Conservation (phyloP, 768 basidiomycete species). For the Boletus pseudopeckii region DNA sequence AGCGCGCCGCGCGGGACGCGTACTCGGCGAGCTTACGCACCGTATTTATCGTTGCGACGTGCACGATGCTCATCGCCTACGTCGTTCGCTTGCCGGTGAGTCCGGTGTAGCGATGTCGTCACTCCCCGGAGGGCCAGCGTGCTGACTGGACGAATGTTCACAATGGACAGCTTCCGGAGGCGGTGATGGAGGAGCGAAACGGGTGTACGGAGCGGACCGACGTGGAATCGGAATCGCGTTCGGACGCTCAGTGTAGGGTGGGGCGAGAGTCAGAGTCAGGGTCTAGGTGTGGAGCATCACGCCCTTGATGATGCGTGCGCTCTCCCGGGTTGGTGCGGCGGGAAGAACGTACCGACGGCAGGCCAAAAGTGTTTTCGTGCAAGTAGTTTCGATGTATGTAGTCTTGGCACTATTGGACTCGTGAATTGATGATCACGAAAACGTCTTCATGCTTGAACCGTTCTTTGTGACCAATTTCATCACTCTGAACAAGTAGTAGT, state of each 20-base stretch:
- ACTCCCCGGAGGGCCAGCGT: background rate
- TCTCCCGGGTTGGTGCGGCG: background rate
- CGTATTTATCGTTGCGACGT: slow-evolving; percentile 9
- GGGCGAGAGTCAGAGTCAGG: background rate
- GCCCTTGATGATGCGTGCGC: background rate
- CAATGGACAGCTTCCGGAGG: slow-evolving; percentile 3
- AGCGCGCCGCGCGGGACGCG: slow-evolving; percentile 4
- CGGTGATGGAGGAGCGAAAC: background rate
- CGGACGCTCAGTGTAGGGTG: background rate
- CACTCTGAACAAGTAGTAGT: too few species aligned
- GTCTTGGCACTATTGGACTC: too few species aligned
- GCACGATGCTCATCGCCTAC: slow-evolving; percentile 1
- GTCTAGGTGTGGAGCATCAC: background rate
- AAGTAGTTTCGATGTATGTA: too few species aligned
- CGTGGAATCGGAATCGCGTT: background rate
- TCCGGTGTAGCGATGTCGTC: background rate
- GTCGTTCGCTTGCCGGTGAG: slow-evolving; percentile 8
- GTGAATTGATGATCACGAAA: too few species aligned
- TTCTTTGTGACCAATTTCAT: too few species aligned
- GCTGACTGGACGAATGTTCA: background rate
- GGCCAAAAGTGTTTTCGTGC: background rate
- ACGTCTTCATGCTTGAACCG: too few species aligned
- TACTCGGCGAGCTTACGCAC: slow-evolving; percentile 8
- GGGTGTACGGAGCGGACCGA: background rate
- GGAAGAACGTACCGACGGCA: background rate